These are phyloP conservation scores for Candida nemodendra DNA, from an alignment of 805 yeast species.

Conservation along the genomic window DNA sequence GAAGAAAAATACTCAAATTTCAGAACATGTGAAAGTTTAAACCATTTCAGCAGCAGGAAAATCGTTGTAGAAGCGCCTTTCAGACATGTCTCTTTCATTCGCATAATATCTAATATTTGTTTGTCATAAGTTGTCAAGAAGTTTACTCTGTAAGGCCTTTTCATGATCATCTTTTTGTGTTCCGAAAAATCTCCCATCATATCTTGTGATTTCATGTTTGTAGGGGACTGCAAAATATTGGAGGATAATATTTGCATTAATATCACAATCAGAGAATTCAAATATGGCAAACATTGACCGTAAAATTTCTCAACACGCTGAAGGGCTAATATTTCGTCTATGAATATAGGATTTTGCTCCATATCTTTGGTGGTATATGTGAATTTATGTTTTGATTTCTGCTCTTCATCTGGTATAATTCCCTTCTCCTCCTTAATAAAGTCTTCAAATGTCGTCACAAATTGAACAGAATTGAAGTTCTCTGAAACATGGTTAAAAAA, in stretches of 20 bases:
- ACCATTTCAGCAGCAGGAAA: constrained; percentile 65
- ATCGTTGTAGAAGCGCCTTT: constrained; percentile 59
- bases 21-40: constrained; percentile 70
- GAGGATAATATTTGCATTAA: constrained; percentile 62
- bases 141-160: constrained; percentile 14
- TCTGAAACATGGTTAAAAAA: constrained; percentile 61
- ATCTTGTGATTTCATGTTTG: constrained; percentile 23
- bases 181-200: constrained; percentile 1
- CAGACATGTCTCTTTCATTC: constrained; percentile 61
- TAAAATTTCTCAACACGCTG: constrained; percentile 63
- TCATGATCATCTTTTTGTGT: constrained; percentile 21
- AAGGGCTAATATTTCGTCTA: constrained; percentile 41
- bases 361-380: constrained; percentile 28
- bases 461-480: constrained; percentile 64
- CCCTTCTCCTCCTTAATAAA: constrained; percentile 66
- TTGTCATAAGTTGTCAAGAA: constrained; percentile 24
- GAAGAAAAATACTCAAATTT: constrained; percentile 75
- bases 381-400: constrained; percentile 9
- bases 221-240: constrained; percentile 33
- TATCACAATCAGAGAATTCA: constrained; percentile 65
- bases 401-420: constrained; percentile 3
- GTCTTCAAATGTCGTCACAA: constrained; percentile 67
- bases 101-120: constrained; percentile 51
- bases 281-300: constrained; percentile 45
- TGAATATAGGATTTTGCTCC: constrained; percentile 36